Evolutionary conservation across 2,329 filamentous ascomycete genomes (phyloP).

Genomic region (Pseudocercospora musae): DNA sequence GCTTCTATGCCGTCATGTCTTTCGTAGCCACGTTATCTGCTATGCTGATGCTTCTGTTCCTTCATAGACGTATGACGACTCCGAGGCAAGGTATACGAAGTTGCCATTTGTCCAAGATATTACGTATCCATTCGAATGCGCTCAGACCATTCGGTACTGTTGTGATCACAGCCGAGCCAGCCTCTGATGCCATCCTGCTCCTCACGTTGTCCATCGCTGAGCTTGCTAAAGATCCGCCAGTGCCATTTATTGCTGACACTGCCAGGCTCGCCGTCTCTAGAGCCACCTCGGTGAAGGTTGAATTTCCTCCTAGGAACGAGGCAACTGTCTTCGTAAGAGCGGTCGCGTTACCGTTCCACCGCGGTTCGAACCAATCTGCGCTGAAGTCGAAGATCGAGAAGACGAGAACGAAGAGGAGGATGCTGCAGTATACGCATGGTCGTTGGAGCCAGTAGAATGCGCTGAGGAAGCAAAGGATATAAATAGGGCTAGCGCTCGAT

Average conservation of each 20-base stretch:
- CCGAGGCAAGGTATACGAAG: slow-evolving; percentile 92
- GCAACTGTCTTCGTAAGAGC: slow-evolving; percentile 38
- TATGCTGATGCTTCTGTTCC: neutral
- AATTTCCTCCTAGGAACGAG: slow-evolving; percentile 30
- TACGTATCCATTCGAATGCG: slow-evolving; percentile 82
- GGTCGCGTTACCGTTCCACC: slow-evolving; percentile 37
- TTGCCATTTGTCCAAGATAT: slow-evolving; percentile 74
- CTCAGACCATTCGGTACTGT: slow-evolving; percentile 57
- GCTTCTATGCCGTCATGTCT: neutral
- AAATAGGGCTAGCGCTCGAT: slow-evolving; percentile 49
- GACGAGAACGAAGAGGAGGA: slow-evolving; percentile 92
- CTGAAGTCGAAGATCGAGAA: slow-evolving; percentile 91
- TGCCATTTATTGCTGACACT: slow-evolving; percentile 60
- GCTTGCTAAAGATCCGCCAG: slow-evolving; percentile 62
- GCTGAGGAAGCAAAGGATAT: slow-evolving; percentile 59
- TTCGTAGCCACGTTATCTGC: neutral
- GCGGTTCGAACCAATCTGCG: slow-evolving; percentile 91
- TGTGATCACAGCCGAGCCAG: slow-evolving; percentile 40
- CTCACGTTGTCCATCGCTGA: slow-evolving; percentile 63
- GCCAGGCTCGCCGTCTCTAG: slow-evolving; percentile 63
- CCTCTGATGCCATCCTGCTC: slow-evolving; percentile 38
- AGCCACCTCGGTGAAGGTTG: slow-evolving; percentile 44
- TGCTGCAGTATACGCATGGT: slow-evolving; percentile 95
- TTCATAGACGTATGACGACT: slow-evolving; percentile 60
- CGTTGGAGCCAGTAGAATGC: slow-evolving; percentile 95